Evolutionary conservation across 768 basidiomycete genomes (phyloP), one percentile per base, ranked within the genome.

Genomic region (Kwoniella europaea): DNA sequence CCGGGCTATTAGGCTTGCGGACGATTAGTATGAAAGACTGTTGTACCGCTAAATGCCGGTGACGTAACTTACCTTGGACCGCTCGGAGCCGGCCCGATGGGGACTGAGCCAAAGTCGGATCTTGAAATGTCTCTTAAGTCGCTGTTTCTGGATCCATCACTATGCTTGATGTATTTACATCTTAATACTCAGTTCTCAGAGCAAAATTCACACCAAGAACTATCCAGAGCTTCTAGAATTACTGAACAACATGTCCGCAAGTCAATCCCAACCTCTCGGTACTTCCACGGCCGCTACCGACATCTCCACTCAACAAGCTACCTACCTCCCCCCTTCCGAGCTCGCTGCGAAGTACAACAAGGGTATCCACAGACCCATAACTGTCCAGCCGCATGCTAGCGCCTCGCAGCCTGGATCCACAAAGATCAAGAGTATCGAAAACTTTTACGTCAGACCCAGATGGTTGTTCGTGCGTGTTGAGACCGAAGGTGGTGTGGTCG

Each of bases 391-490:
- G 7, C 71, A 72, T 55, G 61, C 71, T n/a, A 68, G 66, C 43
- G 71, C 71, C 29, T 58, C 62, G 12, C 43, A 57, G 10, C 35
- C 72, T 44, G 68, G 68, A 55, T 69, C 67, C 29, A 69, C 65
- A 43, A 68, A 74, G 27, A 84, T 84, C 74, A 73, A 71, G 57
- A 64, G 44, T 20, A 81, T 85, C 66, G 83, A 85, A 65, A 75
- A 73, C 68, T 91, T 92, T 82, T 89, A 89, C 70, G 85, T 91
- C n/a, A 88, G 88, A 16, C 90, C 90, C 0, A 86, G 89, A 44
- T 91, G 90, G 91, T 84, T 92, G 4, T 91, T 91, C 74, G 88
- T 91, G 29, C 87, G 90, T 9, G 86, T 91, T n/a, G 88, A 88
- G 73, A 90, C 89, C 0, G 85, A 86, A 4, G 86, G 88, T 54